Percentiles rank a stretch among this genome's conserved stretches.
These are phyloP conservation scores for Tolypocladium album DNA, from an alignment of 2,329 filamentous ascomycete species.

Conservation along the genomic window DNA sequence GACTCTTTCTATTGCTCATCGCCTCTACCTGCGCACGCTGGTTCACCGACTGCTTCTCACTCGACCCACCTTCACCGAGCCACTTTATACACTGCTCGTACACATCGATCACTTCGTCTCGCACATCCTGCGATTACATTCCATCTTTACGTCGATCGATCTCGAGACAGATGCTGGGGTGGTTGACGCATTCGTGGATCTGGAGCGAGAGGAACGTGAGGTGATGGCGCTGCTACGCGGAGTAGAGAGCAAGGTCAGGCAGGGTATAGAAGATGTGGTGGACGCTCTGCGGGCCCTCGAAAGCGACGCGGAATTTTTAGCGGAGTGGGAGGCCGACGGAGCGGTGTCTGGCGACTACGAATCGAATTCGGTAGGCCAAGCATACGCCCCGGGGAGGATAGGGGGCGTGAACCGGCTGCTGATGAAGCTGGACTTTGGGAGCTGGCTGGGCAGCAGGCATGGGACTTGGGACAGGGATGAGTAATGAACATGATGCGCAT, in stretches of 20 bases:
- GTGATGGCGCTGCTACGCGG: constrained; percentile 53
- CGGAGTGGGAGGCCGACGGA: constrained; percentile 28
- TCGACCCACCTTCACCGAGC: constrained; percentile 49
- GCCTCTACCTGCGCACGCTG: constrained; percentile 62
- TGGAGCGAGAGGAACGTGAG: constrained; percentile 60
- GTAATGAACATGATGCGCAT: not conserved
- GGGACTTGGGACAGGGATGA: constrained; percentile 6
- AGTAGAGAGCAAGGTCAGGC: constrained; percentile 54
- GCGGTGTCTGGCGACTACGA: constrained; percentile 29
- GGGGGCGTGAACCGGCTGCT: constrained; percentile 75
- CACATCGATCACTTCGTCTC: constrained; percentile 76
- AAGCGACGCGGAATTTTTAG: constrained; percentile 31
- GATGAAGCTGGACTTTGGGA: constrained; percentile 78
- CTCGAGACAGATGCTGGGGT: constrained; percentile 75
- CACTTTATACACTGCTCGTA: constrained; percentile 55
- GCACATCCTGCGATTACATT: constrained; percentile 63
- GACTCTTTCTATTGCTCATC: constrained; percentile 69
- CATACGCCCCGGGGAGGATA: constrained; percentile 60
- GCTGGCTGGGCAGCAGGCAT: constrained; percentile 35
- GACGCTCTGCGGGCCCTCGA: constrained; percentile 37
- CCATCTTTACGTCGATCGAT: constrained; percentile 67
- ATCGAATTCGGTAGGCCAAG: constrained; percentile 16
- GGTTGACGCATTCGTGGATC: constrained; percentile 62
- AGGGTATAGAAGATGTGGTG: constrained; percentile 58
- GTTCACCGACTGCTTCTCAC: constrained; percentile 56